Conservation (phyloP, 345 rosid genomes). For the Limnanthes douglasii region DNA sequence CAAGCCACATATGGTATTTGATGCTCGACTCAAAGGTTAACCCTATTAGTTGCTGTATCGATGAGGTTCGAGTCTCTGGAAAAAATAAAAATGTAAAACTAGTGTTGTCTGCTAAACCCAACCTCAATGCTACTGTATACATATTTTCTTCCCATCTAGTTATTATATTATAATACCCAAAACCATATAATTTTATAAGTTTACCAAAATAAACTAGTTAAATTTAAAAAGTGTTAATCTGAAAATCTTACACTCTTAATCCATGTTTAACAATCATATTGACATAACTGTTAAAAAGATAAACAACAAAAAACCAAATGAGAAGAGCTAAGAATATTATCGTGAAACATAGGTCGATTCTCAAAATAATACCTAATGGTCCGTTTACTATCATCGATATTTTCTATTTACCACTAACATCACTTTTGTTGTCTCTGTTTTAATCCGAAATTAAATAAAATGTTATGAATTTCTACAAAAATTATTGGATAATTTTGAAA, state of each 20-base stretch:
- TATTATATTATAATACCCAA: too few relatives aligned
- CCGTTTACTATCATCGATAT: conserved; percentile 62
- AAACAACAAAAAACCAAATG: conserved; percentile 37
- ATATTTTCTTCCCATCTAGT: conserved; percentile 64
- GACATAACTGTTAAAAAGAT: conserved; percentile 25
- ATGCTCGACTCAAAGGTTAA: conserved; percentile 74
- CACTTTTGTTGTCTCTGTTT: conserved; percentile 11
- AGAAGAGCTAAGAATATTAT: conserved; percentile 54
- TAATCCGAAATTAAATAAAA: too few relatives aligned
- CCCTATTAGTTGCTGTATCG: conserved; percentile 47
- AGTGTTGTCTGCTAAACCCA: conserved; percentile 53
- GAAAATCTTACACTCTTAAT: conserved; percentile 23
- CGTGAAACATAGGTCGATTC: conserved; percentile 42
- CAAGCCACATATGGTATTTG: conserved; percentile 87
- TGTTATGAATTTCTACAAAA: too few relatives aligned
- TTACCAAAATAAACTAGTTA: neutral
- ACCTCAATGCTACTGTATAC: conserved; percentile 9
- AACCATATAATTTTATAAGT: neutral
- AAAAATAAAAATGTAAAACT: conserved; percentile 51
- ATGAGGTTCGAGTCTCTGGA: conserved; percentile 77
- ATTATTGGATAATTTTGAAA: too few relatives aligned
- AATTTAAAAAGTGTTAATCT: neutral
- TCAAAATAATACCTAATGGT: conserved; percentile 70
- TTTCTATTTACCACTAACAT: conserved; percentile 13
- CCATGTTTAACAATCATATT: conserved; percentile 23